Evolutionary conservation across 805 yeast genomes (phyloP).

Genomic region (Candida palmyrensis): DNA sequence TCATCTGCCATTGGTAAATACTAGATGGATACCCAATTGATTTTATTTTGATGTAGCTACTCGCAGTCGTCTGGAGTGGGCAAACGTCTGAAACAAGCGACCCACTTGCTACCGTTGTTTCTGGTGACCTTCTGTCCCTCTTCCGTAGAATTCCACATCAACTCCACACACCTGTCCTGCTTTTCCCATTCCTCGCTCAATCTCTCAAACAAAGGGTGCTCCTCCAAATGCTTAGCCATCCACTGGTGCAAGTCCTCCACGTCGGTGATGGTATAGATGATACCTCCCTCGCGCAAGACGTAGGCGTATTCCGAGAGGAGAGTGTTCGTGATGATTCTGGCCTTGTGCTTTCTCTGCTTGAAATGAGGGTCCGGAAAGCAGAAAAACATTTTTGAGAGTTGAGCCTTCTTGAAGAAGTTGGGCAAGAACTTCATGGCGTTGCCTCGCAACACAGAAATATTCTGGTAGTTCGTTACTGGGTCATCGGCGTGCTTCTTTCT

Average conservation of each 20-base stretch:
- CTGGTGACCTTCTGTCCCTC: constrained; percentile 96
- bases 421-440: constrained; percentile 98
- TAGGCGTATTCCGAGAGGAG: constrained; percentile 89
- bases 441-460: constrained; percentile 86
- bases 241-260: constrained; percentile 89
- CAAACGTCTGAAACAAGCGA: constrained; percentile 81
- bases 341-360: constrained; percentile 95
- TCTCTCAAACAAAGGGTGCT: constrained; percentile 87
- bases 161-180: constrained; percentile 72
- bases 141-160: constrained; percentile 92
- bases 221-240: constrained; percentile 92
- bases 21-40: neutral
- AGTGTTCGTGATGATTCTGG: constrained; percentile 89
- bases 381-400: constrained; percentile 86
- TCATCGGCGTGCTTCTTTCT: constrained; percentile 47
- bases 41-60: constrained; percentile 5
- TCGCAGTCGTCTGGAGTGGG: constrained; percentile 47
- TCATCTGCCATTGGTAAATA: too few relatives aligned
- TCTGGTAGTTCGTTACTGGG: constrained; percentile 52
- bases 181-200: constrained; percentile 74
- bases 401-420: constrained; percentile 81
- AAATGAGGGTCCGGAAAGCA: constrained; percentile 99
- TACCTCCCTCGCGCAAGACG: constrained; percentile 80
- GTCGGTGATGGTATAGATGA: constrained; percentile 92
- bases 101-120: constrained; percentile 79